Base-by-base conservation (phyloP, 495 filamentous ascomycete genomes). In the Penicillium maclennaniae region DNA sequence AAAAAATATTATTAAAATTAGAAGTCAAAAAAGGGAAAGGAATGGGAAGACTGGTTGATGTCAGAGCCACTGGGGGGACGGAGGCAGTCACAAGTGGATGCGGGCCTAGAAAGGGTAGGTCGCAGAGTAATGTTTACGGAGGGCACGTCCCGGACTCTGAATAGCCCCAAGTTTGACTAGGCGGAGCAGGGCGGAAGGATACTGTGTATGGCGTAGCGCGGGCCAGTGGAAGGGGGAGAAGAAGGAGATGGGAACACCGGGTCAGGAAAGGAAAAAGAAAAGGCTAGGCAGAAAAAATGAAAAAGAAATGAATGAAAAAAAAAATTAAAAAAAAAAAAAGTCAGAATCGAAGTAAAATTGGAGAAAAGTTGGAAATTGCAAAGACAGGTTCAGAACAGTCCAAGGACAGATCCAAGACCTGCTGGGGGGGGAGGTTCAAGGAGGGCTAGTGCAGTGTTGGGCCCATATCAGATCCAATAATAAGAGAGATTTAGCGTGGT, bases 401-500 rank as follows among this genome's bases (percentile, higher is more conserved):
- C 50, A 53, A 55, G 58, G 58, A 60, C 53, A 60, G 53, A 60
- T 54, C 58, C 60, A 61, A 56, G 57, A 56, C 62, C 60, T 62
- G 38, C 56, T 47, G 48, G 45, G 42, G 49, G 47, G 48, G 45
- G 42, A 47, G 47, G 58, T 49, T 49, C 47, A 46, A 54, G 50
- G 53, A 51, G 40, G 47, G 49, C 26, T 48, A 57, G 56, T 60
- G 51, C 49, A 55, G 61, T 34, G 31, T 48, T 56, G 62, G 67
- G 63, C 65, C 67, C 67, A 68, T 69, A 63, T 66, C 63, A 69
- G 64, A 68, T 71, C 69, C 69, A 72, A 72, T 69, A 65, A 67
- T 65, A 63, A 65, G 65, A 52, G 49, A 40, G 59, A 59, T 59
- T 69, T 65, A 70, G 62, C 58, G 63, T 68, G 58, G 62, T 70